A percentile compares a stretch with the other conserved stretches of the same genome.
Evolutionary conservation across 1,284 basidiomycete species (phyloP).

Genomic region (Ganoderma meredithae): DNA sequence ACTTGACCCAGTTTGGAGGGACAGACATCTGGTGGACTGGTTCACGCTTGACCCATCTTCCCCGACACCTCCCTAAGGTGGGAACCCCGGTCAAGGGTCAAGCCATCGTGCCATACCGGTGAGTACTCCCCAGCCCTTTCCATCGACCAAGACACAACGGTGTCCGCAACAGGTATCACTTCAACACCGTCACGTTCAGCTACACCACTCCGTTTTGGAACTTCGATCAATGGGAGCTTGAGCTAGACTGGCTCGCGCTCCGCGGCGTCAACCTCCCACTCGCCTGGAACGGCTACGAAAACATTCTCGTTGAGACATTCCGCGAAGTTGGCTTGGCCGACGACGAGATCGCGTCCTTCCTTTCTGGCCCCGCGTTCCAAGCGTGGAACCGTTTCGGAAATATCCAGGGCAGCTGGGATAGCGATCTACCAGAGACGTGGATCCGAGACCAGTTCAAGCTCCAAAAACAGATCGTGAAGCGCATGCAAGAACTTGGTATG

Average conservation of each 20-base stretch:
- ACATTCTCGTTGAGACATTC: slow-evolving; percentile 47
- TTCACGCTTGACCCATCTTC: slow-evolving; percentile 46
- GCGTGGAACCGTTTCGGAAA: slow-evolving; percentile 56
- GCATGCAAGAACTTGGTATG: slow-evolving; percentile 56
- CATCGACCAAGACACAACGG: background rate
- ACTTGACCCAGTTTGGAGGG: slow-evolving; percentile 46
- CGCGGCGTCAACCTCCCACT: slow-evolving; percentile 53
- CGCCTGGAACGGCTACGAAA: slow-evolving; percentile 52
- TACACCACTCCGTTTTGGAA: slow-evolving; percentile 52
- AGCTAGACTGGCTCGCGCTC: slow-evolving; percentile 54
- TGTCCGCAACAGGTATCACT: slow-evolving; percentile 42
- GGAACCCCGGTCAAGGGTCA: slow-evolving; percentile 42
- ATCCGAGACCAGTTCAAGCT: slow-evolving; percentile 48
- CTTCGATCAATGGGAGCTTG: slow-evolving; percentile 50
- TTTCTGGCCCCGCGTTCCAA: slow-evolving; percentile 52
- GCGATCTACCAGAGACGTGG: slow-evolving; percentile 46
- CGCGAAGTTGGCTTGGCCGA: slow-evolving; percentile 48
- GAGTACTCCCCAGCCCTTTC: slow-evolving; percentile 9
- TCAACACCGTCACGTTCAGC: slow-evolving; percentile 54
- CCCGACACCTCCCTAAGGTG: slow-evolving; percentile 41
- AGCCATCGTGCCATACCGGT: slow-evolving; percentile 49
- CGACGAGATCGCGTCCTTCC: slow-evolving; percentile 44
- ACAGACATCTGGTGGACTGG: slow-evolving; percentile 55
- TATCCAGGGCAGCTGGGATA: slow-evolving; percentile 52
- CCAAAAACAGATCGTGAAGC: slow-evolving; percentile 47